Evolutionary conservation across 2,329 filamentous ascomycete genomes (phyloP).

Genomic region (Sarocladiaceae sp.): DNA sequence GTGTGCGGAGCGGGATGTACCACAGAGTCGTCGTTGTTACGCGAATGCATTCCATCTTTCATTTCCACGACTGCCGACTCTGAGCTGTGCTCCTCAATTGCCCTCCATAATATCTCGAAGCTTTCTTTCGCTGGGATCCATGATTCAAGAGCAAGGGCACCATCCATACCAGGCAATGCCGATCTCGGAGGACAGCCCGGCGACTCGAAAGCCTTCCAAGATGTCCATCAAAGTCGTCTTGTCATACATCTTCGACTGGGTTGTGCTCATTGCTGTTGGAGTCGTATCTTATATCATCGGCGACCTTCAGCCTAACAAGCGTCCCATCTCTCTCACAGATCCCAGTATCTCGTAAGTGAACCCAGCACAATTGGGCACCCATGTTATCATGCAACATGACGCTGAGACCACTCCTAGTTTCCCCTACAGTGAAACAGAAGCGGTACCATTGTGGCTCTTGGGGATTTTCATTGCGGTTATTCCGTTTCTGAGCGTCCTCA

Average conservation of each 20-base stretch:
- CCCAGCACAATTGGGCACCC: no score
- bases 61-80: no score
- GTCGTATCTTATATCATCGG: conserved; percentile 57
- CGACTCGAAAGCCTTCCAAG: no score
- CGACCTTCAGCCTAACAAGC: conserved; percentile 57
- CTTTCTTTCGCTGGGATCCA: no score
- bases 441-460: conserved; percentile 64
- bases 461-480: conserved; percentile 56
- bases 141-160: no score
- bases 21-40: no score
- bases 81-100: no score
- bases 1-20: no score
- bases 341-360: conserved; percentile 67
- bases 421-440: conserved; percentile 66
- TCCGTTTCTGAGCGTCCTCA: conserved; percentile 63
- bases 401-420: conserved; percentile 49
- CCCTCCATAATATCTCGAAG: no score
- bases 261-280: conserved; percentile 57
- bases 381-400: neutral
- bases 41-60: no score
- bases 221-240: conserved; percentile 38
- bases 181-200: no score
- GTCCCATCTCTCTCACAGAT: conserved; percentile 68
- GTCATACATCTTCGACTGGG: conserved; percentile 75
- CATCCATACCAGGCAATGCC: no score